phyloP scores from a whole-genome alignment of 2,329 filamentous ascomycete species.

The Trichophyton rubrum region DNA sequence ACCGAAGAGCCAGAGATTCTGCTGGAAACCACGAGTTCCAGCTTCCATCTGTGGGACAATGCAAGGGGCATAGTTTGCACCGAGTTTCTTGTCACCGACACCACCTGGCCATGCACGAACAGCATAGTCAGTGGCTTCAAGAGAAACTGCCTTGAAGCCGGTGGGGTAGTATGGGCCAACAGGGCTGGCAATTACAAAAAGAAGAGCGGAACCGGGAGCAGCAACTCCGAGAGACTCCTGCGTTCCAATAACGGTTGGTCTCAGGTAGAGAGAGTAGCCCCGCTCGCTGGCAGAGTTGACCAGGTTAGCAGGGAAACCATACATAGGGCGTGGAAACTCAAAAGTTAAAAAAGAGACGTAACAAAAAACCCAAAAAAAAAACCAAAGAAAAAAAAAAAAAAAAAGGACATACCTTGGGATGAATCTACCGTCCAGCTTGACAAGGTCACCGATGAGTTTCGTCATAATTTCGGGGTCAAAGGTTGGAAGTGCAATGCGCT shows the following conservation, averaged over 20 bases:
- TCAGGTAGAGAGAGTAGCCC: conserved; percentile 90
- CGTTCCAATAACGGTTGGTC: conserved; percentile 94
- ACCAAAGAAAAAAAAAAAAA: not conserved
- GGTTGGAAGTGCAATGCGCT: conserved; percentile 83
- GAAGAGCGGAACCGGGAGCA: conserved; percentile 77
- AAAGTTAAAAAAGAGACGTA: not conserved
- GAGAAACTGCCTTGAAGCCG: conserved; percentile 90
- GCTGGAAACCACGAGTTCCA: conserved; percentile 82
- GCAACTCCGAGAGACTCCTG: conserved; percentile 88
- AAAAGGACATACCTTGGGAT: conserved; percentile 55
- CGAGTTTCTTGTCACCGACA: conserved; percentile 95
- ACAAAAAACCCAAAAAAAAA: not conserved
- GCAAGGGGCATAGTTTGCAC: conserved; percentile 98
- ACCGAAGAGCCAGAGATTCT: conserved; percentile 96
- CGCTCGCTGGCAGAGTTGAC: conserved; percentile 33
- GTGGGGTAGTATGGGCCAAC: conserved; percentile 97
- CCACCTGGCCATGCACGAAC: conserved; percentile 96
- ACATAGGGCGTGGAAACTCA: not conserved
- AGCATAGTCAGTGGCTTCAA: conserved; percentile 93
- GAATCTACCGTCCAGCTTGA: conserved; percentile 72
- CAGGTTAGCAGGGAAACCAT: not conserved
- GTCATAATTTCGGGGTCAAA: conserved; percentile 65
- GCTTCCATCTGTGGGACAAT: conserved; percentile 93
- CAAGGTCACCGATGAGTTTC: conserved; percentile 68
- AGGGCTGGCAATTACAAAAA: conserved; percentile 91